Percentiles rank a stretch among this genome's conserved stretches.
Evolutionary conservation across 768 basidiomycete species (phyloP).

Genomic region (Hypholoma sublateritium): DNA sequence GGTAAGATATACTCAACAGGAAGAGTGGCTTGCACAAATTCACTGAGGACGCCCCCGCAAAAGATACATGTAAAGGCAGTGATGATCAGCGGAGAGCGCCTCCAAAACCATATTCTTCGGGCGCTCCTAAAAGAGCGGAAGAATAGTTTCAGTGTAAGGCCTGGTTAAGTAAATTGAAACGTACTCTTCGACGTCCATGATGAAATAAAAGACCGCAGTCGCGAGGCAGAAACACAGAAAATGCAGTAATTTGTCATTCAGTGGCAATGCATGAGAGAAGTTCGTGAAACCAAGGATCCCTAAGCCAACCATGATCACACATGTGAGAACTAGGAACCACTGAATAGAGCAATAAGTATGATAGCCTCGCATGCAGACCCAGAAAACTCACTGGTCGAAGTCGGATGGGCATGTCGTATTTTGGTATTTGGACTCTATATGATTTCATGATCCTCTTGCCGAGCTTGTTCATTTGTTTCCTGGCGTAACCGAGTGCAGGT

Average conservation of each 20-base stretch:
- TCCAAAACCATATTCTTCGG: constrained; percentile 86
- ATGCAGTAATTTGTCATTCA: constrained; percentile 81
- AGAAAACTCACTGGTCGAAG: constrained; percentile 60
- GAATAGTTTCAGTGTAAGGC: neutral
- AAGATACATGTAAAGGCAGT: constrained; percentile 73
- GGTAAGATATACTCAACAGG: constrained; percentile 49
- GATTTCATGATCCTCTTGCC: constrained; percentile 74
- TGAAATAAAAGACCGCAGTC: constrained; percentile 83
- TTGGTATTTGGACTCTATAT: constrained; percentile 57
- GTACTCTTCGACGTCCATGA: constrained; percentile 86
- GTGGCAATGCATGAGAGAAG: constrained; percentile 57
- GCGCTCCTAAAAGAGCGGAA: constrained; percentile 61
- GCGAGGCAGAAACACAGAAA: constrained; percentile 76
- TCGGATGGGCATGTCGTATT: constrained; percentile 69
- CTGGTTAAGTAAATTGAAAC: constrained; percentile 23
- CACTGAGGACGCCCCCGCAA: constrained; percentile 78
- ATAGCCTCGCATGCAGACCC: neutral
- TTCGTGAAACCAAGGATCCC: constrained; percentile 81
- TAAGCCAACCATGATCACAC: constrained; percentile 63
- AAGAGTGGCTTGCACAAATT: constrained; percentile 76
- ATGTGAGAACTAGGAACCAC: constrained; percentile 84
- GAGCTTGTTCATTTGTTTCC: constrained; percentile 41
- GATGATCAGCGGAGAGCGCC: constrained; percentile 66
- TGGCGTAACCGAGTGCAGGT: constrained; percentile 12
- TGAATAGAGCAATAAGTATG: constrained; percentile 23